These are phyloP conservation scores for Cyberlindnera subsufficiens DNA, from an alignment of 805 yeast genomes.

Conservation along the genomic window DNA sequence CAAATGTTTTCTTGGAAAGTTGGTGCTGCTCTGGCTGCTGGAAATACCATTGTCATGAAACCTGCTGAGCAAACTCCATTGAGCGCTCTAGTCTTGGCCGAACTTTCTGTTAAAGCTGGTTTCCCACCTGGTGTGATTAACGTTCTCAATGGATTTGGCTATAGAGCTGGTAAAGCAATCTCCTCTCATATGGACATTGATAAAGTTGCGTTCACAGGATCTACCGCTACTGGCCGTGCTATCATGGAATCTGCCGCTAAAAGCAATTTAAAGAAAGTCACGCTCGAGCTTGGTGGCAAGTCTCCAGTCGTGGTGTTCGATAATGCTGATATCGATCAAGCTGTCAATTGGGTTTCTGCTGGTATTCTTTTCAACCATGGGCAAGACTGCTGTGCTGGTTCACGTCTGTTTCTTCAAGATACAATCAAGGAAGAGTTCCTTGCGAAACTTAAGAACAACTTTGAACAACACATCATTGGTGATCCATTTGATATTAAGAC, in stretches of 20 bases:
- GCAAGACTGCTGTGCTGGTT: slow-evolving; percentile 61
- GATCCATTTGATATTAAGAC: slow-evolving; percentile 40
- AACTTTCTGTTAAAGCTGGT: slow-evolving; percentile 61
- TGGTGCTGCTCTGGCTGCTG: slow-evolving; percentile 70
- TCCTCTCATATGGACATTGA: slow-evolving; percentile 51
- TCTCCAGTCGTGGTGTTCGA: slow-evolving; percentile 55
- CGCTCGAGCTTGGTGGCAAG: slow-evolving; percentile 68
- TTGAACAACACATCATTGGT: slow-evolving; percentile 42
- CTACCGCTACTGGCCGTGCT: slow-evolving; percentile 57
- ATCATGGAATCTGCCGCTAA: slow-evolving; percentile 67
- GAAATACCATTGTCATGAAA: slow-evolving; percentile 64
- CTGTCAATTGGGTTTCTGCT: slow-evolving; percentile 59
- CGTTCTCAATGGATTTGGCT: slow-evolving; percentile 65
- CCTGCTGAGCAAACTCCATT: slow-evolving; percentile 73
- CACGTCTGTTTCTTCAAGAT: slow-evolving; percentile 55
- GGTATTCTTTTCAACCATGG: slow-evolving; percentile 61
- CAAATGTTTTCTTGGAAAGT: slow-evolving; percentile 75
- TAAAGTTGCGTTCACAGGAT: slow-evolving; percentile 60
- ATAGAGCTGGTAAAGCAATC: slow-evolving; percentile 58
- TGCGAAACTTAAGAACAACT: slow-evolving; percentile 34
- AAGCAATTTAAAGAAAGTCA: slow-evolving; percentile 53
- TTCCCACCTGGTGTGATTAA: slow-evolving; percentile 70
- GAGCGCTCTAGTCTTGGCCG: slow-evolving; percentile 57
- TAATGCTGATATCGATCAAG: slow-evolving; percentile 59
- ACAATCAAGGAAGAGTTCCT: slow-evolving; percentile 48